phyloP scores from a whole-genome alignment of 768 basidiomycete species.

The Pseudohyphozyma bogoriensis region DNA sequence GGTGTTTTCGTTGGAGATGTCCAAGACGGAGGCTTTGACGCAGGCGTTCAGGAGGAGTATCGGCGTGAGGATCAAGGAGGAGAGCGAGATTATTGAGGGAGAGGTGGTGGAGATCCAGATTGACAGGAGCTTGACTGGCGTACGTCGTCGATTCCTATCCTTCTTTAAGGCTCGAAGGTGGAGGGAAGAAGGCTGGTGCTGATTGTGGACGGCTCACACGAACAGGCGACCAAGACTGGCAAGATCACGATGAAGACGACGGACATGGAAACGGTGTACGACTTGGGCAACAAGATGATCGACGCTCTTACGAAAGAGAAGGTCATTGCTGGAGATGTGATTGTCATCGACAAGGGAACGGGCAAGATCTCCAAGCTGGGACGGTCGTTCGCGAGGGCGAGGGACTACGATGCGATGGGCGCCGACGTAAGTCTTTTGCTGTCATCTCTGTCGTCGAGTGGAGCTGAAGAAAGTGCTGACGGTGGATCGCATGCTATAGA shows the following conservation, averaged over 20 bases:
- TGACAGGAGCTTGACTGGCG: conserved; percentile 90
- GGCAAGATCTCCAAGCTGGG: conserved; percentile 95
- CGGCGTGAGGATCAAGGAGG: conserved; percentile 93
- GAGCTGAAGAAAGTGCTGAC: neutral
- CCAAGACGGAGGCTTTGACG: conserved; percentile 93
- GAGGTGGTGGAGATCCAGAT: conserved; percentile 99
- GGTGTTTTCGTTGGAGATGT: conserved; percentile 96
- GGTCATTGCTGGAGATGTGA: conserved; percentile 81
- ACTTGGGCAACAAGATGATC: conserved; percentile 98
- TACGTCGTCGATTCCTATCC: conserved; percentile 42
- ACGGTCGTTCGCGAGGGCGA: conserved; percentile 87
- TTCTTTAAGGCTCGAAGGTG: neutral
- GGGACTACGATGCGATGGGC: conserved; percentile 98
- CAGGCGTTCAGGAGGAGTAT: conserved; percentile 94
- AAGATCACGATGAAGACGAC: conserved; percentile 96
- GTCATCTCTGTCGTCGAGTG: neutral
- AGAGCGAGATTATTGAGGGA: conserved; percentile 93
- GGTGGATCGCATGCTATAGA: conserved; percentile 46
- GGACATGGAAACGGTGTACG: conserved; percentile 99
- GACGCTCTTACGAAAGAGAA: conserved; percentile 95
- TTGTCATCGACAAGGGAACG: conserved; percentile 93
- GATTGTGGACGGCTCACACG: neutral
- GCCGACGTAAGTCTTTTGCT: conserved; percentile 63
- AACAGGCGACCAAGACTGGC: conserved; percentile 89
- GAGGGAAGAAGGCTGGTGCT: neutral